Evolutionary conservation across 2,329 filamentous ascomycete genomes (phyloP).

Genomic region (Taxawa tesnikishii): DNA sequence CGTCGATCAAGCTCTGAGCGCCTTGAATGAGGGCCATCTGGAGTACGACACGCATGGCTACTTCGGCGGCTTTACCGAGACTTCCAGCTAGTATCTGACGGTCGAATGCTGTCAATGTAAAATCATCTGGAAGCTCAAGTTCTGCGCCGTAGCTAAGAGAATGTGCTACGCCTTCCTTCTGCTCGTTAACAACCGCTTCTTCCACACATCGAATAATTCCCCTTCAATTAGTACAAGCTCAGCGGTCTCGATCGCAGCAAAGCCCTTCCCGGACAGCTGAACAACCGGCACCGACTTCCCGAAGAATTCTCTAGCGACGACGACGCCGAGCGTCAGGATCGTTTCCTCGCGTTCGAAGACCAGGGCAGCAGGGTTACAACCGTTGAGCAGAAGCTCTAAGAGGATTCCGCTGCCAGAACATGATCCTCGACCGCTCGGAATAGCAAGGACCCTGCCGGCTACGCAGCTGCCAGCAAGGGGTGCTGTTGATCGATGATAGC

Average conservation of each 20-base stretch:
- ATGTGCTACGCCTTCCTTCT: too few relatives aligned
- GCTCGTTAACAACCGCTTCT: too few relatives aligned
- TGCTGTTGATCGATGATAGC: slow-evolving; percentile 33
- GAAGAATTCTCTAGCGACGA: slow-evolving; percentile 31
- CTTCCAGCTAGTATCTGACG: slow-evolving; percentile 12
- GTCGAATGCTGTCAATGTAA: slow-evolving; percentile 9
- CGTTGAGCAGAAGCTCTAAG: slow-evolving; percentile 31
- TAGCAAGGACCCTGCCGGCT: slow-evolving; percentile 24
- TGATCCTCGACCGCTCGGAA: slow-evolving; percentile 35
- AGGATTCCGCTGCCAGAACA: slow-evolving; percentile 34
- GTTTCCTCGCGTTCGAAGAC: slow-evolving; percentile 30
- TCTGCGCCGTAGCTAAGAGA: too few relatives aligned
- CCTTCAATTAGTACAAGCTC: too few relatives aligned
- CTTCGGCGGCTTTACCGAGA: slow-evolving; percentile 20
- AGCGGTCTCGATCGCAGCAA: too few relatives aligned
- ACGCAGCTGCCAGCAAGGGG: slow-evolving; percentile 23
- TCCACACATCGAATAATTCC: too few relatives aligned
- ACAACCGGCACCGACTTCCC: slow-evolving; percentile 28
- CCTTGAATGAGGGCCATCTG: slow-evolving; percentile 24
- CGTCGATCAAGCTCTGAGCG: slow-evolving; percentile 21
- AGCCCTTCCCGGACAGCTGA: slow-evolving; percentile 11
- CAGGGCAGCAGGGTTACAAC: slow-evolving; percentile 25
- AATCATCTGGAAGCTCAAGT: not conserved
- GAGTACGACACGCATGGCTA: slow-evolving; percentile 27
- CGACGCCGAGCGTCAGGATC: slow-evolving; percentile 34